These are phyloP conservation scores for Hypericum androsaemum DNA, from an alignment of 345 rosid genomes.

Conservation along the genomic window DNA sequence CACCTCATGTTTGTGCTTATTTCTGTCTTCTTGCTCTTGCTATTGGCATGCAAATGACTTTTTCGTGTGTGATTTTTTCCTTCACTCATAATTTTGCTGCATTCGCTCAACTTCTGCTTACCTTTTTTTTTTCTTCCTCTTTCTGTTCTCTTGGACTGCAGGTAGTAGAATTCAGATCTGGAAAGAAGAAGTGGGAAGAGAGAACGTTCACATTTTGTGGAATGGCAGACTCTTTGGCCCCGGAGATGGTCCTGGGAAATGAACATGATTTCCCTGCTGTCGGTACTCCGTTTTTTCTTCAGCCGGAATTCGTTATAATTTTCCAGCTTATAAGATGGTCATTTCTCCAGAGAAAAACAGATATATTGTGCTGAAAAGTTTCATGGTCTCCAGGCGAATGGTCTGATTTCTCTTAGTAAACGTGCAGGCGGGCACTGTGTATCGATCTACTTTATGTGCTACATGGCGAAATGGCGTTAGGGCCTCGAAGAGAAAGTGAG, in stretches of 20 bases:
- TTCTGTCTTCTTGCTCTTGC: not conserved
- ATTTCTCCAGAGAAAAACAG: too few species aligned
- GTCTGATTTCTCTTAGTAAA: constrained; percentile 1
- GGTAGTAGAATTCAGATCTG: constrained; percentile 84
- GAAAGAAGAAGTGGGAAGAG: constrained; percentile 54
- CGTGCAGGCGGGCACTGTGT: constrained; percentile 79
- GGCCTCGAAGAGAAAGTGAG: constrained; percentile 82
- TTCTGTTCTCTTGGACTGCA: constrained; percentile 18
- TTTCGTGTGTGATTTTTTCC: too few species aligned
- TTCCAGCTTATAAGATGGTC: too few species aligned
- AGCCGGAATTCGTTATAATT: not conserved
- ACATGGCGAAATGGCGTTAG: constrained; percentile 75
- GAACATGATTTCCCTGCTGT: constrained; percentile 84
- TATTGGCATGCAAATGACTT: too few species aligned
- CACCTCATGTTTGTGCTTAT: not conserved
- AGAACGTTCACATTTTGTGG: constrained; percentile 86
- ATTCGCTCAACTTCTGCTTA: constrained; percentile 1
- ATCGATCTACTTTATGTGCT: constrained; percentile 69
- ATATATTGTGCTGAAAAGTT: too few species aligned
- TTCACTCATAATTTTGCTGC: too few species aligned
- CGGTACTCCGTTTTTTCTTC: constrained; percentile 30
- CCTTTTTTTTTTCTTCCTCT: not conserved
- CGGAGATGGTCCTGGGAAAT: constrained; percentile 82
- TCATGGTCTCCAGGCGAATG: not conserved
- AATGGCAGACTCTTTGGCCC: constrained; percentile 73